Evolutionary conservation across 140 eudicot species (phyloP), one percentile per base, ranked within the genome.

Genomic region (Flaveria floridana): DNA sequence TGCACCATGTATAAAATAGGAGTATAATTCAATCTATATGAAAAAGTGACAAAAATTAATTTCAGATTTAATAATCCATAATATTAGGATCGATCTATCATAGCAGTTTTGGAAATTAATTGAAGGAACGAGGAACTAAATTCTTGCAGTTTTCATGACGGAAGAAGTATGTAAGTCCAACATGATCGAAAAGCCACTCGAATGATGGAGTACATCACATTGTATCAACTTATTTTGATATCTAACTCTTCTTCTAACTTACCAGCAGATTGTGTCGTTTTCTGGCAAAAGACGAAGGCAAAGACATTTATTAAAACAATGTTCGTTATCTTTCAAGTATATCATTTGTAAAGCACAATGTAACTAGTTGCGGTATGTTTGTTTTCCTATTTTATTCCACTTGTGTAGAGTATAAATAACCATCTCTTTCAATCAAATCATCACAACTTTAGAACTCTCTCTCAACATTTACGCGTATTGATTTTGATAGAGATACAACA

Each of bases 341-440:
- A 78, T 78, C 77, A 34, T 59, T 67, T 59, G 68, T 34, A 8
- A 70, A 61, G 21, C 77, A 70, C 77, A 61, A 70, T 47, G 76
- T 57, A 57, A 23, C 11, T 12, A 21, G 30, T 16, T 42, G 46
- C 19, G 15, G 25, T 9, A 52, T 3, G n/a, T 51, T 12, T 14
- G n/a, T 7, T 51, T 51, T 41, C 19, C 34, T 0, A 58, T 1
- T 48, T 65, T 55, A 65, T 65, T 65, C 79, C 41, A 15, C 7
- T 8, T 21, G 16, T 20, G 11, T 76, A 68, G 68, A 76, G 6
- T 76, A 77, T 76, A 76, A 68, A 68, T 76, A 12, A 10, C 61
- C 5, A 67, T 55, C 50, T 2, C 34, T 52, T 56, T 41, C 80
- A 56, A 23, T 76, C 51, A 39, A 50, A 11, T 26, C 25, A 53